Base-by-base conservation (phyloP, 2,329 filamentous ascomycete species). In the Colletotrichum caudatum region DNA sequence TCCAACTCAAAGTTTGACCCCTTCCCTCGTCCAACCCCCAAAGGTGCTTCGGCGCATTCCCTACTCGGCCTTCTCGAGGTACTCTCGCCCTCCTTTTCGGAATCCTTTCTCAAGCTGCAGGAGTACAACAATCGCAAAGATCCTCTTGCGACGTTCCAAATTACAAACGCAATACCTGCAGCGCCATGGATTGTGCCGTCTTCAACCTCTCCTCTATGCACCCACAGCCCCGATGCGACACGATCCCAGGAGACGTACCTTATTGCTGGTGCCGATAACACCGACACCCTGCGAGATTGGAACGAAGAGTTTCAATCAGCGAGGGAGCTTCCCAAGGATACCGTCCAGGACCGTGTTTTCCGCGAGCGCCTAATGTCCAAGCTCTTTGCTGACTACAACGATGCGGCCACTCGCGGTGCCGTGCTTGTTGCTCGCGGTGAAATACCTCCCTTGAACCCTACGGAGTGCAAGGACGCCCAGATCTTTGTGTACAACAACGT, bases 401-500 rank as follows among this genome's bases (percentile, higher is more conserved):
- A 99, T 79, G 95, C 96, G 58, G 96, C 97, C 67, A 93, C 94
- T 51, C 91, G 94, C 73, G 96, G 96, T 73, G 95, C 96, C 41
- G 93, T 98, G 57, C 86, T 98, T 75, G 95, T 99, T 65, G 95
- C 95, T 33, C 90, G 94, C 69, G 96, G 96, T 65, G 96, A 99
- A 81, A 93, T 99, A 74, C 91, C 94, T 26, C 94, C 96, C 8
- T 84, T 99, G 66, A 99, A 99, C 84, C 97, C 96, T 8, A 98
- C 95, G 0, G 96, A 99, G 83, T 91, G 88, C 74, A 90, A 88
- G 75, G 95, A 99, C 80, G 96, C 96, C 5, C 96, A 99, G 81
- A 99, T 99, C 75, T 99, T 97, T 78, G 95, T 99, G 33, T 98
- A 98, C 86, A 98, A 98, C 87, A 99, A 99, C 83, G 94, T 99